Conservation (phyloP, 345 rosid species). For the Eucalyptus guilfoylei region DNA sequence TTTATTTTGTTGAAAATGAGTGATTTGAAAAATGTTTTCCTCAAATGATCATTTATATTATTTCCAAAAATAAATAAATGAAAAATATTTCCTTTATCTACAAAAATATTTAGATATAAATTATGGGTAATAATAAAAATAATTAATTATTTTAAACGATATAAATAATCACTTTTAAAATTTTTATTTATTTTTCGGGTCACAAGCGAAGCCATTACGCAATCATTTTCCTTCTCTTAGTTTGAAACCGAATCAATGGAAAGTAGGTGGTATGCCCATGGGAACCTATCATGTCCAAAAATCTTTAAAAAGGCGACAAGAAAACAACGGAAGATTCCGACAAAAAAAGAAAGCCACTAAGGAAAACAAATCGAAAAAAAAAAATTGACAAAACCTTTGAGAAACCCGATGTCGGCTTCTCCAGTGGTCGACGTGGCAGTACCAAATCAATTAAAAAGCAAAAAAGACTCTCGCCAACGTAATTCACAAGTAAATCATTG, state of each 20-base stretch:
- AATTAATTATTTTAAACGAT: accelerated
- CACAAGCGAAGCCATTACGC: background rate
- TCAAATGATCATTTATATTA: accelerated
- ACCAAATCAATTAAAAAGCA: background rate
- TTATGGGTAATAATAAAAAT: accelerated
- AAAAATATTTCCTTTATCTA: accelerated
- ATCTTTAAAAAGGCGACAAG: background rate
- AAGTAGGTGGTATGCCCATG: background rate
- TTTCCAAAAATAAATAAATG: background rate
- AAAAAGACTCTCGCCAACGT: background rate
- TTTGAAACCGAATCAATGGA: background rate
- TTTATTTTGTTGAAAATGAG: background rate
- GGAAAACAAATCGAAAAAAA: background rate
- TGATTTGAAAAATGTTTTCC: accelerated
- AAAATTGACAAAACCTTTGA: background rate
- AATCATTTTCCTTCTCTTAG: background rate
- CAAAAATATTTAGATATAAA: accelerated
- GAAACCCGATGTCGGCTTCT: background rate
- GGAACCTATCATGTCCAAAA: background rate
- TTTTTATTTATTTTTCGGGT: accelerated
- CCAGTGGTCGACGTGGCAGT: background rate
- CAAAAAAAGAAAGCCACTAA: background rate
- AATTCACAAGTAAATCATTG: background rate
- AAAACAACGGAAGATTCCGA: too few species aligned
- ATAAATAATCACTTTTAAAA: too few species aligned